phyloP scores from a whole-genome alignment of 2,329 filamentous ascomycete genomes.

The Cladosporium phlei region DNA sequence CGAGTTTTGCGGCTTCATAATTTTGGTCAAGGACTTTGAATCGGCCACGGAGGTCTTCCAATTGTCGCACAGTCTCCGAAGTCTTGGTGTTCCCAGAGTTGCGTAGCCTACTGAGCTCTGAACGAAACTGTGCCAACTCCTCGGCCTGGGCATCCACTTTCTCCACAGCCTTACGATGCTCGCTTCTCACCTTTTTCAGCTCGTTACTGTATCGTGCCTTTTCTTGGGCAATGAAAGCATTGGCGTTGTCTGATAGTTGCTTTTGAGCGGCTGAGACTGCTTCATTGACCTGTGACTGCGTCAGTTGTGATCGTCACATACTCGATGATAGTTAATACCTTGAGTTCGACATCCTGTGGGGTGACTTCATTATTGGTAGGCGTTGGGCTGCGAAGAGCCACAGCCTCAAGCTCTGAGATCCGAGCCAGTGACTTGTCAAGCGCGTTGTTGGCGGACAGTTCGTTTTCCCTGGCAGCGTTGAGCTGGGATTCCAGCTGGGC shows the following conservation, averaged over 20 bases:
- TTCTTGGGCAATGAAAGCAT: slow-evolving; percentile 3
- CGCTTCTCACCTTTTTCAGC: background rate
- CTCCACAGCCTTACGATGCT: background rate
- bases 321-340: background rate
- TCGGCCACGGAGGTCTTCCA: background rate
- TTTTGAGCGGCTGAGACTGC: background rate
- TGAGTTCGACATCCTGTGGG: background rate
- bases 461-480: background rate
- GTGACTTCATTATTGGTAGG: background rate
- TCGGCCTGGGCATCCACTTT: background rate
- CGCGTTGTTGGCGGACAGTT: background rate
- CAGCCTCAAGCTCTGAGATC: background rate
- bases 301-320: background rate
- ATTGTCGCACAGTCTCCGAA: background rate
- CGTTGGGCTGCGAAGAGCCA: too few relatives aligned
- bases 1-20: background rate
- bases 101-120: background rate
- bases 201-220: slow-evolving; percentile 5
- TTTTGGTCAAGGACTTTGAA: background rate
- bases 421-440: background rate
- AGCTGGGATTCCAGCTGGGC: background rate
- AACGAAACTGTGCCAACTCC: background rate
- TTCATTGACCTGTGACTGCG: background rate
- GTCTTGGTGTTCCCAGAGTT: too few relatives aligned
- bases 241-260: background rate